These are phyloP conservation scores for Ballota nigra DNA, from an alignment of 257 asterid genomes.

Conservation along the genomic window DNA sequence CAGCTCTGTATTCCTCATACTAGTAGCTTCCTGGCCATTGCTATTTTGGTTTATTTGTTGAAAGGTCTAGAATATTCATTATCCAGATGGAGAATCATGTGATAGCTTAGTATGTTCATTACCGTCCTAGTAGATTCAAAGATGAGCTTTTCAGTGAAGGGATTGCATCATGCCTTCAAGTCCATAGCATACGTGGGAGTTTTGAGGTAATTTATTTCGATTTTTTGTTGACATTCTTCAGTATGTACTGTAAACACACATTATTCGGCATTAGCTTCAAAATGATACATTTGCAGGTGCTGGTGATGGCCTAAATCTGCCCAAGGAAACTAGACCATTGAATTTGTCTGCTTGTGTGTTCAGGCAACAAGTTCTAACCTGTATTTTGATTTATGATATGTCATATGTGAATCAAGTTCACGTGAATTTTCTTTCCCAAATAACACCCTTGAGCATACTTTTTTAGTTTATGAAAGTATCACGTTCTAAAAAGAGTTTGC, in stretches of 20 bases:
- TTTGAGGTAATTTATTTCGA: not conserved
- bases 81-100: not conserved
- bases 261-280: not conserved
- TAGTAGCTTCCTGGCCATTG: not conserved
- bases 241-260: not conserved
- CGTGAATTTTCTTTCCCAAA: too few relatives aligned
- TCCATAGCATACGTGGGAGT: not conserved
- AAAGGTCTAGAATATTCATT: not conserved
- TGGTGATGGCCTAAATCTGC: not conserved
- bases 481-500: too few relatives aligned
- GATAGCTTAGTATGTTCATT: not conserved
- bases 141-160: not conserved
- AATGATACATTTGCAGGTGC: not conserved
- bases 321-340: not conserved
- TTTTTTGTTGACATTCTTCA: not conserved
- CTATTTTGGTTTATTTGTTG: not conserved
- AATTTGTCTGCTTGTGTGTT: not conserved
- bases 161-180: not conserved
- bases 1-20: not conserved
- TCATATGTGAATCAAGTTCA: too few relatives aligned
- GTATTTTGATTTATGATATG: not conserved
- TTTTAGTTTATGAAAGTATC: too few relatives aligned
- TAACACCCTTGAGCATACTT: too few relatives aligned
- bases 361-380: not conserved
- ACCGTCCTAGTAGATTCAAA: not conserved